These are phyloP conservation scores for Millerago galiae DNA, from an alignment of 805 yeast genomes.

Conservation along the genomic window DNA sequence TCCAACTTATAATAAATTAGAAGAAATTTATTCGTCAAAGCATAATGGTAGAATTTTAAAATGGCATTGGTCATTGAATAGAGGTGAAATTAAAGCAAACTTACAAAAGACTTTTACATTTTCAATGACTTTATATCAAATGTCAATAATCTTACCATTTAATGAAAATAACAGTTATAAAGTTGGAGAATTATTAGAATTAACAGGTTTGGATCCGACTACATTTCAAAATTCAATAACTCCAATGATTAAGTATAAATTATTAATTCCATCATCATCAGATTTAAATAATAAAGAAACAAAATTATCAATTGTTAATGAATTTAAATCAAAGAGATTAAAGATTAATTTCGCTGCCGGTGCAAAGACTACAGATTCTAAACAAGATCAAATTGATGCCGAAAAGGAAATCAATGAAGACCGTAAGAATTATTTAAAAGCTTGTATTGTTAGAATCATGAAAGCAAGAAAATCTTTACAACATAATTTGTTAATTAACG, in stretches of 20 bases:
- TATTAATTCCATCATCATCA: constrained; percentile 63
- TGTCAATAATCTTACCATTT: constrained; percentile 80
- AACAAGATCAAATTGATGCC: constrained; percentile 66
- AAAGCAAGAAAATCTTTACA: constrained; percentile 78
- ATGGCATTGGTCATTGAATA: constrained; percentile 95
- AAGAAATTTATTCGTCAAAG: constrained; percentile 59
- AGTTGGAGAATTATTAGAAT: constrained; percentile 51
- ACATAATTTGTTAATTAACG: constrained; percentile 78
- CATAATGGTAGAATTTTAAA: constrained; percentile 85
- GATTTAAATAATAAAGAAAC: constrained; percentile 46
- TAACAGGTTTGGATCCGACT: constrained; percentile 61
- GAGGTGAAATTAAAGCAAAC: constrained; percentile 87
- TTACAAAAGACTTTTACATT: constrained; percentile 73
- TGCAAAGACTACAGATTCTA: constrained; percentile 46
- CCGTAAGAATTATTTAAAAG: constrained; percentile 78
- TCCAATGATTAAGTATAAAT: constrained; percentile 73
- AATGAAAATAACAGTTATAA: constrained; percentile 62
- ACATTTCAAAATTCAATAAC: constrained; percentile 68
- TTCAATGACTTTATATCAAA: constrained; percentile 78
- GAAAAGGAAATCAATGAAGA: constrained; percentile 81
- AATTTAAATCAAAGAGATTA: constrained; percentile 78
- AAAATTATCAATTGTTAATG: constrained; percentile 61
- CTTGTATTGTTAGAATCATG: constrained; percentile 95
- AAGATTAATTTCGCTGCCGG: constrained; percentile 73
- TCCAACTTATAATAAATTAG: constrained; percentile 59